Percentiles rank a stretch among this genome's conserved stretches.
These are phyloP conservation scores for Marsdenia floribunda DNA, from an alignment of 257 asterid genomes.

Conservation along the genomic window DNA sequence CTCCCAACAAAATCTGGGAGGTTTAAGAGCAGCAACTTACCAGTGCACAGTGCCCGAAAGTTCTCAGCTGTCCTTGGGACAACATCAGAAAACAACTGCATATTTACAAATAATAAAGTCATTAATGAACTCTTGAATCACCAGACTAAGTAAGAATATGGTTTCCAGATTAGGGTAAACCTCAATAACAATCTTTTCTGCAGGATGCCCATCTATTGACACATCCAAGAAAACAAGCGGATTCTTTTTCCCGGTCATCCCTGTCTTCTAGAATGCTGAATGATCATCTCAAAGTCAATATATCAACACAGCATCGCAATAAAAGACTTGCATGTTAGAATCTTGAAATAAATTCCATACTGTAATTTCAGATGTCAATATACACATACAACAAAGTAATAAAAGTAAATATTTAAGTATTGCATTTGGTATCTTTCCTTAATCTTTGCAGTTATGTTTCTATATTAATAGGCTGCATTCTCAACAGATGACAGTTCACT, in stretches of 20 bases:
- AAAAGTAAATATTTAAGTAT: neutral
- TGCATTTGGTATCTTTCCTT: neutral
- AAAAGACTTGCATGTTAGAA: neutral
- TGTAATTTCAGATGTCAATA: neutral
- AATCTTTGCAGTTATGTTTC: neutral
- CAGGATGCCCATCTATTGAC: conserved; percentile 59
- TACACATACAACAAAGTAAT: conserved; percentile 1
- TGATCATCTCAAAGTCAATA: conserved; percentile 11
- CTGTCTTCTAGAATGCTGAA: conserved; percentile 25
- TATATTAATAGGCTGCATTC: neutral
- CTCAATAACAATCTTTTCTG: conserved; percentile 77
- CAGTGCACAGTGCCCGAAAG: conserved; percentile 94
- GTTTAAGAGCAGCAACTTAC: conserved; percentile 27
- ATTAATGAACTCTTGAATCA: neutral
- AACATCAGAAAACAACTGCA: conserved; percentile 82
- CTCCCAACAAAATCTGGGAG: neutral
- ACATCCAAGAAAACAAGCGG: conserved; percentile 78
- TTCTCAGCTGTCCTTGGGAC: conserved; percentile 98
- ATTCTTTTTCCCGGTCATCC: conserved; percentile 57
- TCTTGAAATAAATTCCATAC: neutral
- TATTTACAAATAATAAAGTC: conserved; percentile 20
- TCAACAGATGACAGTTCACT: neutral
- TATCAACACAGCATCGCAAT: neutral
- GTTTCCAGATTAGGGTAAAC: conserved; percentile 26
- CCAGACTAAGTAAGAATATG: neutral